Conservation (phyloP, 2,329 filamentous ascomycete species). For the Stemphylium lycopersici region DNA sequence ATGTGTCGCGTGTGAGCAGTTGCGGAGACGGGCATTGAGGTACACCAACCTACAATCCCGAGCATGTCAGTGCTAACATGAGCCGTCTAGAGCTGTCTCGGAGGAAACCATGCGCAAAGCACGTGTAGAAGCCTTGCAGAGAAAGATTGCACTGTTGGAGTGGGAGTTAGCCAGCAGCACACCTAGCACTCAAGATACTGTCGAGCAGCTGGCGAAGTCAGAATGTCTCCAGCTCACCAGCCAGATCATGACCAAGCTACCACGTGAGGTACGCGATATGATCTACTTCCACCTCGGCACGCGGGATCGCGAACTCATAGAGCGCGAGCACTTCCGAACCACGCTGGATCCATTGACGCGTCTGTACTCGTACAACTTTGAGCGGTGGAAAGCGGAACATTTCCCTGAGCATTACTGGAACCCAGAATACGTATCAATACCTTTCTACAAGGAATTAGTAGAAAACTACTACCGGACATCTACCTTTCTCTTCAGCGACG, state of each 20-base stretch:
- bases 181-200: constrained; percentile 6
- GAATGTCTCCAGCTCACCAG: constrained; percentile 21
- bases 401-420: constrained; percentile 28
- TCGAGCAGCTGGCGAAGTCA: constrained; percentile 19
- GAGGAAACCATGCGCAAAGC: constrained; percentile 7
- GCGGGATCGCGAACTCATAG: constrained; percentile 15
- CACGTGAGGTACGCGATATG: constrained; percentile 29
- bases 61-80: background rate
- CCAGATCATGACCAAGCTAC: constrained; percentile 13
- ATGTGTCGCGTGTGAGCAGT: background rate
- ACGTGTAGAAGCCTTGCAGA: constrained; percentile 8
- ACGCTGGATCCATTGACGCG: constrained; percentile 24
- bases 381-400: constrained; percentile 24
- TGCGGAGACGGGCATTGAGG: constrained; percentile 4
- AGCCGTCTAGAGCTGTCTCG: constrained; percentile 1
- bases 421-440: constrained; percentile 4
- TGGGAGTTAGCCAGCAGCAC: constrained; percentile 8
- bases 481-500: constrained; percentile 25
- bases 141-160: constrained; percentile 13
- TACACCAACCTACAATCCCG: background rate
- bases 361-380: constrained; percentile 22
- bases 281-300: constrained; percentile 24
- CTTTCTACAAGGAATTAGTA: constrained; percentile 19
- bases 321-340: constrained; percentile 28
- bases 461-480: constrained; percentile 29